Evolutionary conservation across 2,329 filamentous ascomycete species (phyloP), one percentile per base, ranked within the genome.

Genomic region (Pseudogymnoascus sp.): DNA sequence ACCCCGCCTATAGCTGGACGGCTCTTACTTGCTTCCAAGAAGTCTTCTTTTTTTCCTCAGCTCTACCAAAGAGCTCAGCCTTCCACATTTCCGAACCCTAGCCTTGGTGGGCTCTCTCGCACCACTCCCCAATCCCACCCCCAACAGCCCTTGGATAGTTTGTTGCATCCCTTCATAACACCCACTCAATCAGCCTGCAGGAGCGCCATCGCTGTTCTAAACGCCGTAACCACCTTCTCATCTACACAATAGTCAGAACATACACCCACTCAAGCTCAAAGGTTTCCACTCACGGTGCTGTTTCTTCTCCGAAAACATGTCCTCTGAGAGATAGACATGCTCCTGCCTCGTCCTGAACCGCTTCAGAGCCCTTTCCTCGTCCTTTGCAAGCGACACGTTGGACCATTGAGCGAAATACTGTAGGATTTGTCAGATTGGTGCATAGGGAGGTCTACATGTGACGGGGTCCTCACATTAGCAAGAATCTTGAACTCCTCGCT

Each of bases 321-420:
- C 79, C 73, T 96, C 93, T 0, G 88, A 85, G 47, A 91, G 79
- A 66, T 88, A 85, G 31, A 96, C 90, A 73, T 88, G 89, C 65
- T 85, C 81, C 73, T 88, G 86, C 66, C 92, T 86, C 1, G 93
- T 97, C 71, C 88, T 89, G 53, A 96, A 88, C 88, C 92, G 86
- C 74, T 93, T 93, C 66, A 85, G 81, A 24, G 90, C 89, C 63
- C 93, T 84, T 64, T 88, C 86, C 63, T 89, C 86, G 73, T 96
- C 93, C 65, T 90, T 86, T 10, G 80, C 44, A 77, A 33, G 86
- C 82, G 89, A 88, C 11, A 89, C 85, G 19, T 87, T 81, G 24
- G 90, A 89, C 92, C 93, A 97, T 37, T 86, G 77, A 64, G 82
- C 82, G 74, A 96, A 96, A 72, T 89, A 89, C 91, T 96, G 67